Evolutionary conservation across 164 flowering plant species (phyloP), one percentile per base, ranked within the genome.

Genomic region (Paratinospora sagittata): DNA sequence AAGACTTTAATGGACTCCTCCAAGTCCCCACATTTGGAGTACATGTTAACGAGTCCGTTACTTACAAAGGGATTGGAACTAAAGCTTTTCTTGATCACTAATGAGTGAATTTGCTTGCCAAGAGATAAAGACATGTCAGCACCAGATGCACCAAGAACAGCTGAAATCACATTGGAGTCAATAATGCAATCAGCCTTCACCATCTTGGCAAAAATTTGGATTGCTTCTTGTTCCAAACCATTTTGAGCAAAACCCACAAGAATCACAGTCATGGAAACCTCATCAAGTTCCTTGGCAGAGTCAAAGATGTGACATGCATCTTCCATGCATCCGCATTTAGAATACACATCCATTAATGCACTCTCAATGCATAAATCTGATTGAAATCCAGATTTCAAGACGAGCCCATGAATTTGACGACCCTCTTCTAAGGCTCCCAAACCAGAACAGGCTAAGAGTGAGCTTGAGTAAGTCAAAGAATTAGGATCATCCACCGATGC

Each of bases 41-140:
- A 91, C 96, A 91, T 89, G 80, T 88, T 94, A 27, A 91, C 85
- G 6, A 91, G 85, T 41, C 98, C 97, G 75, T 94, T 94, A 79
- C 83, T 72, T 34, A 94, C 91, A 75, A 81, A 92, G 7, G 78
- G 70, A 75, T 85, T 89, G 19, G 66, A 67, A 33, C 64, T 64
- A 27, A 92, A 85, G 21, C 78, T 79, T 75, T 81, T 87, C 81
- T 95, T 95, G 69, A 89, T 78, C n/a, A 73, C 77, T 36, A 87
- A 63, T 16, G 92, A 81, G 75, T 92, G 98, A 66, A 95, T 80
- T 76, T 95, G 96, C 77, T 80, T 78, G 49, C 97, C 98, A 58
- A 92, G 74, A 67, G 79, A 74, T 73, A 92, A 74, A 27, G 93
- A 88, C 55, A 87, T 83, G 47, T 80, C 87, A 52, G 66, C 76